A percentile compares a stretch with the other conserved stretches of the same genome.
Evolutionary conservation across 2,329 filamentous ascomycete genomes (phyloP).

Genomic region (Epicoccum sorghinum): DNA sequence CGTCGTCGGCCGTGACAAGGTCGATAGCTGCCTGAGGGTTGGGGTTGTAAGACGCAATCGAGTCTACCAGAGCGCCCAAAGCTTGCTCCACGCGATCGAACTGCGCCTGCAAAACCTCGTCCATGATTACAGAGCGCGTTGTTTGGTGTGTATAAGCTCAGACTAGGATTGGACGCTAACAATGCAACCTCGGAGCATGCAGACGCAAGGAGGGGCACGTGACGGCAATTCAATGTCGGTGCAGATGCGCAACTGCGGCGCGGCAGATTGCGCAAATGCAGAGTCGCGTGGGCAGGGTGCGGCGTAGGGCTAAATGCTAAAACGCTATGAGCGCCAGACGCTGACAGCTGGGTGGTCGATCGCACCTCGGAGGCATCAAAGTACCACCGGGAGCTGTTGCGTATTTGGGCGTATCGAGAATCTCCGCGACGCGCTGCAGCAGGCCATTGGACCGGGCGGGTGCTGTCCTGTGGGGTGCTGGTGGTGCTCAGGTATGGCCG

Average conservation of each 20-base stretch:
- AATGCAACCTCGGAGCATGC: neutral
- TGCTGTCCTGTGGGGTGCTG: slow-evolving; percentile 3
- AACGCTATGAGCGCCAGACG: slow-evolving; percentile 31
- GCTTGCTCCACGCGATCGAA: slow-evolving; percentile 56
- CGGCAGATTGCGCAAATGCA: slow-evolving; percentile 13
- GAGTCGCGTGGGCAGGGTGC: slow-evolving; percentile 17
- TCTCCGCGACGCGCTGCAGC: neutral
- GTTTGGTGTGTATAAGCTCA: slow-evolving; percentile 3
- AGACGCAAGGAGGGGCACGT: slow-evolving; percentile 9
- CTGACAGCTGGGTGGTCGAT: slow-evolving; percentile 31
- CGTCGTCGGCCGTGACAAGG: slow-evolving; percentile 71
- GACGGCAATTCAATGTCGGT: neutral
- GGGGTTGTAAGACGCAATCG: slow-evolving; percentile 82
- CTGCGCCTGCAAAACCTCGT: slow-evolving; percentile 49
- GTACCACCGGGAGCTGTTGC: slow-evolving; percentile 1
- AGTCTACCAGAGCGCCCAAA: slow-evolving; percentile 74
- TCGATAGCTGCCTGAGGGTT: slow-evolving; percentile 70
- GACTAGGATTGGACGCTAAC: slow-evolving; percentile 4
- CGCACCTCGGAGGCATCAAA: slow-evolving; percentile 6
- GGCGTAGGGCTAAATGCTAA: slow-evolving; percentile 20
- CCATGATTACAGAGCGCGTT: slow-evolving; percentile 42
- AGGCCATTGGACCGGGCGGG: slow-evolving; percentile 9
- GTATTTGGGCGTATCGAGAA: slow-evolving; percentile 1
- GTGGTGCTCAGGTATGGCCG: slow-evolving; percentile 4
- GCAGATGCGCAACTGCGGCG: slow-evolving; percentile 8